A percentile compares a stretch with the other conserved stretches of the same genome.
Conservation (phyloP, 2,329 filamentous ascomycete genomes). For the Mariannaea sp. region DNA sequence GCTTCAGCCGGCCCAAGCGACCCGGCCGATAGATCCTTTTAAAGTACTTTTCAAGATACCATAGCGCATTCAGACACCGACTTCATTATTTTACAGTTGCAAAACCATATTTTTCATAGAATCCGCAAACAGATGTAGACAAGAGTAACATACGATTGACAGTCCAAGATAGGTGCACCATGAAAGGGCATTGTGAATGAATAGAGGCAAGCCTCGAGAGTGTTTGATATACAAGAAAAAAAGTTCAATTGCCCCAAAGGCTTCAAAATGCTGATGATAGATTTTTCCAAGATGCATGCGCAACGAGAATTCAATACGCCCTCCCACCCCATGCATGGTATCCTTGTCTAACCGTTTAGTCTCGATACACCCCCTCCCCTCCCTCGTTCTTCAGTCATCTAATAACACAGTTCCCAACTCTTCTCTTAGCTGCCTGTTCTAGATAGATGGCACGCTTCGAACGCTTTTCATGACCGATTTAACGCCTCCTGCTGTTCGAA, state of each 20-base stretch:
- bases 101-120: constrained; percentile 6
- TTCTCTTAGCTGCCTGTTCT: background rate
- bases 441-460: no score
- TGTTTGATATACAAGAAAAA: constrained; percentile 31
- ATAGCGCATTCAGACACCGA: constrained; percentile 1
- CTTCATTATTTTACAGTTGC: background rate
- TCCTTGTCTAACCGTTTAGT: constrained; percentile 31
- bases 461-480: no score
- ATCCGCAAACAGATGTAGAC: background rate
- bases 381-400: constrained; percentile 4
- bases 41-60: background rate
- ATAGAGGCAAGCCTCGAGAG: constrained; percentile 19
- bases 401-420: constrained; percentile 7
- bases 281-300: constrained; percentile 38
- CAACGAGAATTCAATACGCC: constrained; percentile 32
- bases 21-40: constrained; percentile 62
- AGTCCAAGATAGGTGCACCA: background rate
- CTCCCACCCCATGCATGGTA: constrained; percentile 35
- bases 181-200: constrained; percentile 7
- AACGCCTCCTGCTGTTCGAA: no score
- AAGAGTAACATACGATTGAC: background rate
- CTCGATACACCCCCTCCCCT: constrained; percentile 11
- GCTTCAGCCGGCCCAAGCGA: constrained; percentile 78
- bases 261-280: constrained; percentile 40
- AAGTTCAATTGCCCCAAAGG: constrained; percentile 36